These are phyloP conservation scores for Diaporthe destruens DNA, from an alignment of 2,329 filamentous ascomycete species.

Conservation along the genomic window DNA sequence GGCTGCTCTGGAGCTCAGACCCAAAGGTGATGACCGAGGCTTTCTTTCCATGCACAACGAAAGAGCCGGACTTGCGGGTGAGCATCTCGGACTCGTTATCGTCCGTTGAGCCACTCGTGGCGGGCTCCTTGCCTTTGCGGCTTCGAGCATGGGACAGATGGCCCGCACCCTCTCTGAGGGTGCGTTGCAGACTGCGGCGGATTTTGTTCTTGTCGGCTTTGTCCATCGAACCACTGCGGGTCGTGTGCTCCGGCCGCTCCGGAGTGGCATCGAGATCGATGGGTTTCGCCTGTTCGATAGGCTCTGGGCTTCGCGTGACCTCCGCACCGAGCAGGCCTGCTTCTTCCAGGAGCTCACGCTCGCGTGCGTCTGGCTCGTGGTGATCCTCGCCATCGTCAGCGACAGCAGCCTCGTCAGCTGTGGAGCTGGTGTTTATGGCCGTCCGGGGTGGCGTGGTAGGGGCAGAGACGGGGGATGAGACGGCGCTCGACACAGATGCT, in stretches of 20 bases:
- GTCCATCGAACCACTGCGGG: constrained; percentile 50
- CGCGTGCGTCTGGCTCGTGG: constrained; percentile 72
- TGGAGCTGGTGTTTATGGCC: constrained; percentile 48
- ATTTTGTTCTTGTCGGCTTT: constrained; percentile 75
- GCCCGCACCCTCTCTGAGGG: constrained; percentile 82
- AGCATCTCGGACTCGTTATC: constrained; percentile 76
- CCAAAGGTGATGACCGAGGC: constrained; percentile 97
- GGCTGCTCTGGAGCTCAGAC: constrained; percentile 81
- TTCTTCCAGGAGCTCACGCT: constrained; percentile 76
- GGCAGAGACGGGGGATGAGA: constrained; percentile 52
- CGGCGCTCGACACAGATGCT: constrained; percentile 58
- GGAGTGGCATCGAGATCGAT: constrained; percentile 58
- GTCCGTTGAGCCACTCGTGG: constrained; percentile 64
- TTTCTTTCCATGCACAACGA: constrained; percentile 98
- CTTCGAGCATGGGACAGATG: constrained; percentile 77
- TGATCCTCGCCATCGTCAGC: constrained; percentile 49
- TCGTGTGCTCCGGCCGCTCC: constrained; percentile 50
- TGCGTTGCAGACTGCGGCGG: constrained; percentile 89
- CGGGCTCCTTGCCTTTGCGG: constrained; percentile 80
- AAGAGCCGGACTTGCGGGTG: constrained; percentile 84
- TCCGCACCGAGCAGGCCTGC: constrained; percentile 70
- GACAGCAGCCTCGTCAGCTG: constrained; percentile 48
- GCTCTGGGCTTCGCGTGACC: constrained; percentile 56
- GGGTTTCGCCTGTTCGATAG: constrained; percentile 54
- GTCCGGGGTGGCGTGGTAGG: constrained; percentile 51